Base-by-base conservation (phyloP, 2,329 filamentous ascomycete genomes). In the Lachnellula arida region DNA sequence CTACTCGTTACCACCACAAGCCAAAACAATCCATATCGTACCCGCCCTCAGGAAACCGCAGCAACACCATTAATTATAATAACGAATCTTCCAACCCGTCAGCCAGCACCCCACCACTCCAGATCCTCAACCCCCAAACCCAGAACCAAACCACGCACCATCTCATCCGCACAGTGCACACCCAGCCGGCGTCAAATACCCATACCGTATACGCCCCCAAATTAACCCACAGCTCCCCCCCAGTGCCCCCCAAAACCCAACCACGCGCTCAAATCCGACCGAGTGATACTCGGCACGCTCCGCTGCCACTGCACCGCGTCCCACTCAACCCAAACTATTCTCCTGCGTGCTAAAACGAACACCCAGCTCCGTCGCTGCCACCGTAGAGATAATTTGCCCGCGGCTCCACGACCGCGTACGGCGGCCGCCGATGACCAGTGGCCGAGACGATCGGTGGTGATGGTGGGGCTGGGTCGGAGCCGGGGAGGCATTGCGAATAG, bases 101-200 rank as follows among this genome's bases (percentile, higher is more conserved):
- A 53, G 46, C 49, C n/a, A n/a, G n/a, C n/a, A n/a, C n/a, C n/a
- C n/a, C n/a, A n/a, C n/a, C n/a, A 50, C 3, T 49, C 7, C 43
- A 40, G 14, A 6, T 40, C 25, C 32, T 39, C 46, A 34, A 51
- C 25, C 25, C n/a, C n/a, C n/a, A 28, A 5, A 8, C 25, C 14
- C 15, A 22, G 22, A 57, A 46, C 1, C 32, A 23, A 34, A 42
- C 28, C 25, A 71, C 77, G 70, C 60, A 80, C 77, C 49, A 81
- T 85, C 70, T 84, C 76, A 71, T 85, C 81, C 32, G 74, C 73
- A 70, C 81, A 81, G n/a, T n/a, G n/a, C n/a, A n/a, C n/a, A n/a
- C 2, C 67, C 71, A 43, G 70, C 67, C 0, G 81, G 81, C 11
- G 81, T 85, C 68, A 79, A 71, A 64, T 84, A 85, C 25, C 71